These are phyloP conservation scores for Scheffersomyces titani DNA, from an alignment of 1,139 yeast species.

Conservation along the genomic window DNA sequence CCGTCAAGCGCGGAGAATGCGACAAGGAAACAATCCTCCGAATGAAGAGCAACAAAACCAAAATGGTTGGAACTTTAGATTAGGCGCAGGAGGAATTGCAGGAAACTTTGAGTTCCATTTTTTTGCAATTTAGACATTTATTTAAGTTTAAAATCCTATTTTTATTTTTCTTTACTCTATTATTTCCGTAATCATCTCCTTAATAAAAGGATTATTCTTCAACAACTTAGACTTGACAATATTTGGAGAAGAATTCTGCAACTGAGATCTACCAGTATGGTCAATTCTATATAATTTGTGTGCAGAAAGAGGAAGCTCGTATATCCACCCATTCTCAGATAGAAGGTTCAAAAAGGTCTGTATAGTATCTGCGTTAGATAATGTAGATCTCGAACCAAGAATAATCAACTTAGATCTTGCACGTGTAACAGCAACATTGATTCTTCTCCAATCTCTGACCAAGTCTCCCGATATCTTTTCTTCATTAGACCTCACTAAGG, in stretches of 20 bases:
- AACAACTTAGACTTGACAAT: slow-evolving; percentile 14
- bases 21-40: slow-evolving; percentile 12
- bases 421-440: slow-evolving; percentile 92
- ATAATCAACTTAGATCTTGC: slow-evolving; percentile 82
- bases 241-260: not conserved
- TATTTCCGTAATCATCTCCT: slow-evolving; percentile 25
- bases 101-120: slow-evolving; percentile 41
- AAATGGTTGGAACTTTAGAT: slow-evolving; percentile 3
- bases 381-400: slow-evolving; percentile 72
- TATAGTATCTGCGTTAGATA: slow-evolving; percentile 57
- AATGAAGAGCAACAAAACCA: slow-evolving; percentile 7
- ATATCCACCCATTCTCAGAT: slow-evolving; percentile 64
- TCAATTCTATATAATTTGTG: slow-evolving; percentile 31
- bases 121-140: slow-evolving; percentile 30
- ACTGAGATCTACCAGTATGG: not conserved
- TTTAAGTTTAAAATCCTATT: slow-evolving; percentile 1
- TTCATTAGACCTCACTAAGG: slow-evolving; percentile 80
- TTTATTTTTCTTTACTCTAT: slow-evolving; percentile 2
- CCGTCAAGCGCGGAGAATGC: slow-evolving; percentile 28
- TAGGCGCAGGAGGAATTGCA: slow-evolving; percentile 24
- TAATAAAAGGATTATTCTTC: slow-evolving; percentile 20
- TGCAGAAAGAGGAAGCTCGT: slow-evolving; percentile 51
- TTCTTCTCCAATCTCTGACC: slow-evolving; percentile 84
- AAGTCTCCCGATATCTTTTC: slow-evolving; percentile 74
- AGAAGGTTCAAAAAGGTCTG: slow-evolving; percentile 64